Base-by-base conservation (phyloP, 2,329 filamentous ascomycete genomes). In the Paecilomyces formosus region DNA sequence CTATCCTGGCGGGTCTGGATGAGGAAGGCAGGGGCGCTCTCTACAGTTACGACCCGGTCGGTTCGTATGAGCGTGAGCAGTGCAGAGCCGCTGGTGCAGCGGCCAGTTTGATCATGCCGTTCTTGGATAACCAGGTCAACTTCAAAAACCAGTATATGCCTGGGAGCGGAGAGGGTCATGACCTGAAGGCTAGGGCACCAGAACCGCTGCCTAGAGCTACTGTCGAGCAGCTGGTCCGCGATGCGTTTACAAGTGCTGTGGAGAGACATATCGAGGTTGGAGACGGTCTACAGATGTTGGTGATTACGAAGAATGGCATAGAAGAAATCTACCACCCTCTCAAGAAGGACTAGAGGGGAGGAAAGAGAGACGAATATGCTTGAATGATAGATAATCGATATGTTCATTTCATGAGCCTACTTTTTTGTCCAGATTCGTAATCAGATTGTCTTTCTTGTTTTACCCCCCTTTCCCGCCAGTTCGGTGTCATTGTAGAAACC, bases 181-280 rank as follows among this genome's bases (percentile, higher is more conserved):
- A 87, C 57, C 79, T 97, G 68, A 83, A 88, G 66, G 82, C 84
- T 61, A 75, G 73, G 61, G 72, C 72, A 61, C 73, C 81, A 26
- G 81, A 86, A 69, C 89, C 90, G 55, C 78, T 97, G 70, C 81
- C 87, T 28, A 82, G 85, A 70, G 78, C 83, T 57, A 86, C 88
- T 61, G 93, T 96, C 28, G 89, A 96, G 79, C 85, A 88, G 63
- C 74, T 99, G 68, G 93, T 99, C 67, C 90, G 93, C 78, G 94
- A 99, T 83, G 94, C 94, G 2, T 99, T 99, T 77, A 95, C 96
- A 62, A 95, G 93, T 74, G 94, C 95, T 3, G 93, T 96, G 33
- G 94, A 99, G 84, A 89, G 94, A 78, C 94, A 99, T 79, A 99
- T 99, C 67, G 94, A 99, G 82, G 95, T 99, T 62, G 94, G 94